These are phyloP conservation scores for Monilinia polystroma DNA, from an alignment of 2,329 filamentous ascomycete species.

Conservation along the genomic window DNA sequence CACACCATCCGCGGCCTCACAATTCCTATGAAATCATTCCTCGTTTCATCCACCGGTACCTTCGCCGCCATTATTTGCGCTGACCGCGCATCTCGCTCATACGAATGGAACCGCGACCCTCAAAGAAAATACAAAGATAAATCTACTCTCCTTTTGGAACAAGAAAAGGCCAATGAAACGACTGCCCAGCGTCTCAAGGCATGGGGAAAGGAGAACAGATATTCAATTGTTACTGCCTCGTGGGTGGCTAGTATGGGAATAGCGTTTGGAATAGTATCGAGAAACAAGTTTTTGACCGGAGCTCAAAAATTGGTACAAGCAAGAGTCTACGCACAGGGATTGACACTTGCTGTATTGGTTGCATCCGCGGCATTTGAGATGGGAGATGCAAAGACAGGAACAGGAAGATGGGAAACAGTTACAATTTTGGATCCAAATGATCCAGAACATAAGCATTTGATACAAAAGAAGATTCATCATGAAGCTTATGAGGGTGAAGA, in stretches of 20 bases:
- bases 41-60: slow-evolving; percentile 77
- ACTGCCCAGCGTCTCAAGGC: slow-evolving; percentile 60
- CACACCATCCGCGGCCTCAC: slow-evolving; percentile 78
- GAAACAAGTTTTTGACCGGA: slow-evolving; percentile 60
- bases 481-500: slow-evolving; percentile 87
- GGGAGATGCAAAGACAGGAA: slow-evolving; percentile 71
- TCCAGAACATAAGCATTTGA: slow-evolving; percentile 75
- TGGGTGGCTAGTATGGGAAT: slow-evolving; percentile 67
- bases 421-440: slow-evolving; percentile 78
- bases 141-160: slow-evolving; percentile 29
- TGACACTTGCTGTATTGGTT: slow-evolving; percentile 67
- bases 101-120: slow-evolving; percentile 55
- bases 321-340: slow-evolving; percentile 71
- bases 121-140: slow-evolving; percentile 42
- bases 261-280: slow-evolving; percentile 61
- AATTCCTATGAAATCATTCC: slow-evolving; percentile 85
- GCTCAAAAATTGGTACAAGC: slow-evolving; percentile 73
- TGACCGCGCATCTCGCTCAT: slow-evolving; percentile 70
- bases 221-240: slow-evolving; percentile 65
- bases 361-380: slow-evolving; percentile 69
- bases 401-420: slow-evolving; percentile 80
- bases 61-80: slow-evolving; percentile 87
- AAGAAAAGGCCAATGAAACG: slow-evolving; percentile 45
- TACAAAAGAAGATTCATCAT: slow-evolving; percentile 85
- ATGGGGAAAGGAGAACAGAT: slow-evolving; percentile 70